A percentile compares a stretch with the other conserved stretches of the same genome.
These are phyloP conservation scores for Gilbertella persicaria DNA, from an alignment of 371 early-diverging fungal species.

Conservation along the genomic window DNA sequence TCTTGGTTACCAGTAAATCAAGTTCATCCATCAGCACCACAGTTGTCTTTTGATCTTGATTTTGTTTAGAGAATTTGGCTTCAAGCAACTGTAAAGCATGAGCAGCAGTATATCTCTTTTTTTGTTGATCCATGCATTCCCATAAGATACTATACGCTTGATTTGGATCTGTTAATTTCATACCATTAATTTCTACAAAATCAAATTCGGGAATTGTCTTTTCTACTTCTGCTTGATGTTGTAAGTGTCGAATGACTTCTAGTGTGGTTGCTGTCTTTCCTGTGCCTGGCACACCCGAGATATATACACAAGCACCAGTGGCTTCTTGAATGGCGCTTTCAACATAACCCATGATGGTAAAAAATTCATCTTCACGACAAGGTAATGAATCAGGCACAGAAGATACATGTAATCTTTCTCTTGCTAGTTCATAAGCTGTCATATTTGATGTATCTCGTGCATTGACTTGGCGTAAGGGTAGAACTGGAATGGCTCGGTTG, in stretches of 20 bases:
- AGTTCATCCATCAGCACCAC: slow-evolving; percentile 98
- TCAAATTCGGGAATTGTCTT: slow-evolving; percentile 72
- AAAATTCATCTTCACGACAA: slow-evolving; percentile 90
- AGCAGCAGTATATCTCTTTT: slow-evolving; percentile 63
- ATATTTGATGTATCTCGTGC: slow-evolving; percentile 6
- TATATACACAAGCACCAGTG: slow-evolving; percentile 85
- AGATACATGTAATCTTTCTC: slow-evolving; percentile 83
- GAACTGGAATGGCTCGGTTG: slow-evolving; percentile 14
- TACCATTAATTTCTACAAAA: slow-evolving; percentile 94
- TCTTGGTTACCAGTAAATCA: slow-evolving; percentile 92
- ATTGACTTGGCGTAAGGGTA: slow-evolving; percentile 19
- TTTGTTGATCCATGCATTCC: slow-evolving; percentile 60
- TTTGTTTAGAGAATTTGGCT: slow-evolving; percentile 61
- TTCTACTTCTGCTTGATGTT: slow-evolving; percentile 67
- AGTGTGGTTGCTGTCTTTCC: slow-evolving; percentile 97
- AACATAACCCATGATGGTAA: slow-evolving; percentile 70
- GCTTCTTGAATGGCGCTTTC: slow-evolving; percentile 76
- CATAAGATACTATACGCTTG: slow-evolving; percentile 87
- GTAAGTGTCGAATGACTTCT: slow-evolving; percentile 79
- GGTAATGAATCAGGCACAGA: slow-evolving; percentile 89
- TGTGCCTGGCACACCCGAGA: slow-evolving; percentile 97
- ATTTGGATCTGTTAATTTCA: slow-evolving; percentile 92
- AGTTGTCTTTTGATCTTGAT: slow-evolving; percentile 39
- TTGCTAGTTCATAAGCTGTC: slow-evolving; percentile 65
- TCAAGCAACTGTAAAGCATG: slow-evolving; percentile 82